Conservation (phyloP, 2,329 filamentous ascomycete species). For the Chaetomium globosum region DNA sequence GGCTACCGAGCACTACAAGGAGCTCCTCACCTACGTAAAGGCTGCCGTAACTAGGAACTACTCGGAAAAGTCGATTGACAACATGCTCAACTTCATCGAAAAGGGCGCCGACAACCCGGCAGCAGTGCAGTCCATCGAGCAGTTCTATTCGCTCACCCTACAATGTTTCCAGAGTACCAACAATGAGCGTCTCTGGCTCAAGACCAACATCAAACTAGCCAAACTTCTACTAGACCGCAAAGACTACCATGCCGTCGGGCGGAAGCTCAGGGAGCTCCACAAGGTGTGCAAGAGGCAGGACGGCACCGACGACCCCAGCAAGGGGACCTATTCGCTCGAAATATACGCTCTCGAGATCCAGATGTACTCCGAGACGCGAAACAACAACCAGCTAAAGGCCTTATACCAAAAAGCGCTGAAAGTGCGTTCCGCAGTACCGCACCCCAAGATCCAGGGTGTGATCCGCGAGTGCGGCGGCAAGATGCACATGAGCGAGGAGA, state of each 20-base stretch:
- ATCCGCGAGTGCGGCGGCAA: conserved; percentile 98
- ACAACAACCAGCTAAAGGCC: conserved; percentile 94
- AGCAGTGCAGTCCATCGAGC: conserved; percentile 81
- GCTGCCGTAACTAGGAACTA: conserved; percentile 97
- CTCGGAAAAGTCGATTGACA: conserved; percentile 99
- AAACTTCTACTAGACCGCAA: conserved; percentile 89
- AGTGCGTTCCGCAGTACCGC: conserved; percentile 94
- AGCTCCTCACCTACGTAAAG: conserved; percentile 96
- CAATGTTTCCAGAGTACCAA: conserved; percentile 96
- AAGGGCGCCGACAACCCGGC: conserved; percentile 76
- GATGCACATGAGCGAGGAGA: conserved; percentile 99
- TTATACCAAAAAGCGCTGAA: conserved; percentile 89
- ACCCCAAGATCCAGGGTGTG: conserved; percentile 98
- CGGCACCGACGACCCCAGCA: conserved; percentile 86
- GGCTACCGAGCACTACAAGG: conserved; percentile 89
- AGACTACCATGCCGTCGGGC: conserved; percentile 77
- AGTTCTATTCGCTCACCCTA: conserved; percentile 92
- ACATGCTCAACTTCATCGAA: conserved; percentile 97
- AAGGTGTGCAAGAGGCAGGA: conserved; percentile 84
- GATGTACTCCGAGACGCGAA: conserved; percentile 95
- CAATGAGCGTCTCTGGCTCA: conserved; percentile 95
- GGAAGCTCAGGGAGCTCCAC: conserved; percentile 86
- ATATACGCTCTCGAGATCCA: conserved; percentile 97
- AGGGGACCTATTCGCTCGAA: conserved; percentile 94
- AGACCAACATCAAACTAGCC: conserved; percentile 96